Evolutionary conservation across 441 rosid species (phyloP).

Genomic region (Croton setiger): DNA sequence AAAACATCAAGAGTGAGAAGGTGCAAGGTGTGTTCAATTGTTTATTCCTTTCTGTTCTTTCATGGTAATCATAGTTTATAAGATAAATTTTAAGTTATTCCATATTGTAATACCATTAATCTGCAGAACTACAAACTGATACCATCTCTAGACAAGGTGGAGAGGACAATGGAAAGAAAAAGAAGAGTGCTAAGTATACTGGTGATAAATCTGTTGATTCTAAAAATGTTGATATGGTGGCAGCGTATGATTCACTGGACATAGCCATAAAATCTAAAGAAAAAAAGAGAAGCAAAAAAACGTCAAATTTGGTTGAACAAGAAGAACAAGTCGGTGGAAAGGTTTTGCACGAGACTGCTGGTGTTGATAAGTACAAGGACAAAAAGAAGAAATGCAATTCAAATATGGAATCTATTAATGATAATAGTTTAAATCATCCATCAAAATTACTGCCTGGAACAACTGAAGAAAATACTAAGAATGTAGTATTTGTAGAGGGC

Average conservation of each 20-base stretch:
- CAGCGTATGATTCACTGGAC: conserved; percentile 6
- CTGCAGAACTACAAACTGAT: conserved; percentile 21
- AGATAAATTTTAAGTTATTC: no score
- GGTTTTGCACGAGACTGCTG: conserved; percentile 20
- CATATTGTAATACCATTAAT: conserved; percentile 8
- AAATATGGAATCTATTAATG: conserved; percentile 19
- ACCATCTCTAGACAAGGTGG: conserved; percentile 13
- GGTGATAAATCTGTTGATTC: conserved; percentile 12
- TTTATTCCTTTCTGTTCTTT: not conserved
- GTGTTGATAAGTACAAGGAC: conserved; percentile 29
- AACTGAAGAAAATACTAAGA: conserved; percentile 11
- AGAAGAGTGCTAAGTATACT: conserved; percentile 20
- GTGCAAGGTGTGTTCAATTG: conserved; percentile 32
- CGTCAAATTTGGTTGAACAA: conserved; percentile 22
- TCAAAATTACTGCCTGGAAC: conserved; percentile 8
- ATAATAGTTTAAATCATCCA: conserved; percentile 5
- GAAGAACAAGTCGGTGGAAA: conserved; percentile 19
- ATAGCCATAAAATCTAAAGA: conserved; percentile 28
- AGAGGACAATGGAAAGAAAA: conserved; percentile 23
- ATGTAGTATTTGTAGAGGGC: conserved; percentile 3
- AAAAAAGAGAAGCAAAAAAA: conserved; percentile 30
- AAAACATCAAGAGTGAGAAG: conserved; percentile 26
- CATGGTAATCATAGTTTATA: not conserved
- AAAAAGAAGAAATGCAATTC: conserved; percentile 33
- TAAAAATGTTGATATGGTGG: conserved; percentile 10